Conservation (phyloP, 768 basidiomycete species). For the Pleurotus platypus region DNA sequence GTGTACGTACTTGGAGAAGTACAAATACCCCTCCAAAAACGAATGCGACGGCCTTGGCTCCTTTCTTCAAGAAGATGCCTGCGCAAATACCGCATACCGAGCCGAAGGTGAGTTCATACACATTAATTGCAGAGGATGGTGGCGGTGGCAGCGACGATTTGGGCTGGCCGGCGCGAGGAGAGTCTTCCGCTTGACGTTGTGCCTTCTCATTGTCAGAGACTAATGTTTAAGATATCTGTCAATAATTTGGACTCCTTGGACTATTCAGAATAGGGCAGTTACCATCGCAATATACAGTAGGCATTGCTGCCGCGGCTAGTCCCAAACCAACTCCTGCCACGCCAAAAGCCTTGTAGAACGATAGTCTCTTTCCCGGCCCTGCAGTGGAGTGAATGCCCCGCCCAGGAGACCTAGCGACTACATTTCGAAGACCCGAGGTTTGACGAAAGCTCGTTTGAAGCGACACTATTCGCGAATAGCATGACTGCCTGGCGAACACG, state of each 20-base stretch:
- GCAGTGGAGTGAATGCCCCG: background rate
- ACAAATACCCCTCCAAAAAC: constrained; percentile 89
- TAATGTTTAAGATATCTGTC: background rate
- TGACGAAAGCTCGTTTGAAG: constrained; percentile 1
- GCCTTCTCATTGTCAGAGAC: constrained; percentile 5
- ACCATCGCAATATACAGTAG: constrained; percentile 54
- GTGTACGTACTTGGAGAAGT: constrained; percentile 70
- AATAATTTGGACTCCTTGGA: constrained; percentile 6
- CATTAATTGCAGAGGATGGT: constrained; percentile 70
- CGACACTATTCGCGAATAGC: background rate
- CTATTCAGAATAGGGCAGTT: constrained; percentile 13
- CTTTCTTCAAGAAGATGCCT: constrained; percentile 94
- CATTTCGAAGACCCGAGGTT: background rate
- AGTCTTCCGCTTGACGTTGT: background rate
- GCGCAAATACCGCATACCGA: constrained; percentile 86
- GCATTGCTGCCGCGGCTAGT: constrained; percentile 29
- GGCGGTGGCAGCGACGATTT: constrained; percentile 38
- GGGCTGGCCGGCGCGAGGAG: constrained; percentile 9
- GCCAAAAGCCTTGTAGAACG: constrained; percentile 27
- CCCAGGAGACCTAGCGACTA: background rate
- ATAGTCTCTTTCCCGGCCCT: background rate
- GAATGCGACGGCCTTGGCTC: constrained; percentile 81
- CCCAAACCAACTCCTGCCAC: constrained; percentile 43
- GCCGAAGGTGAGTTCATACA: constrained; percentile 84
- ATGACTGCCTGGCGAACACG: background rate